Evolutionary conservation across 305 asterid species (phyloP).

Genomic region (Plantago coronopus): DNA sequence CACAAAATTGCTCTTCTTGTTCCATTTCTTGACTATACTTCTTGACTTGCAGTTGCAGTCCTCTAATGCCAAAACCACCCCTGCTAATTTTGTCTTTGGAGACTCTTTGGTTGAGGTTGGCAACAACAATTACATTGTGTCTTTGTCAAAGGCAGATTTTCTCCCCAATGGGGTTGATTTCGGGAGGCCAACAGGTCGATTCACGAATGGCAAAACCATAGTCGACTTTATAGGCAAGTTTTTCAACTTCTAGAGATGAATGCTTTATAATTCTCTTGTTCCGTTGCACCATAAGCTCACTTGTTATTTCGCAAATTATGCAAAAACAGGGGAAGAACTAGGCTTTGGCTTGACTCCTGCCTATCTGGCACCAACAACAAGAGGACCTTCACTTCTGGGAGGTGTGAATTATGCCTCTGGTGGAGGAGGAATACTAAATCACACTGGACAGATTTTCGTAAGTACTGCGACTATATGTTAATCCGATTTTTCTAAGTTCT

Average conservation of each 20-base stretch:
- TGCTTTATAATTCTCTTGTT: neutral
- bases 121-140: conserved; percentile 62
- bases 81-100: conserved; percentile 67
- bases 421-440: conserved; percentile 66
- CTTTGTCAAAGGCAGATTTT: conserved; percentile 66
- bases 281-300: neutral
- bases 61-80: conserved; percentile 26
- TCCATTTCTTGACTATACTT: conserved; percentile 24
- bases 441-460: conserved; percentile 65
- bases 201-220: conserved; percentile 72
- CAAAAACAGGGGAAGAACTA: conserved; percentile 44
- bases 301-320: conserved; percentile 4
- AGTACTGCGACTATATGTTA: conserved; percentile 22
- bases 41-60: conserved; percentile 22
- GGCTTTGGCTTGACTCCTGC: conserved; percentile 63
- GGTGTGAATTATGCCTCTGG: conserved; percentile 85
- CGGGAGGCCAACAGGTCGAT: conserved; percentile 68
- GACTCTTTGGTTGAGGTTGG: conserved; percentile 79
- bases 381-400: conserved; percentile 37
- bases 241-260: neutral
- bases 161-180: conserved; percentile 74
- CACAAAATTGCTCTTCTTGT: conserved; percentile 12
- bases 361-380: conserved; percentile 56
- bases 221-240: conserved; percentile 66
- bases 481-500: neutral